phyloP scores from a whole-genome alignment of 2,329 filamentous ascomycete species.

The Didymella glomerata region DNA sequence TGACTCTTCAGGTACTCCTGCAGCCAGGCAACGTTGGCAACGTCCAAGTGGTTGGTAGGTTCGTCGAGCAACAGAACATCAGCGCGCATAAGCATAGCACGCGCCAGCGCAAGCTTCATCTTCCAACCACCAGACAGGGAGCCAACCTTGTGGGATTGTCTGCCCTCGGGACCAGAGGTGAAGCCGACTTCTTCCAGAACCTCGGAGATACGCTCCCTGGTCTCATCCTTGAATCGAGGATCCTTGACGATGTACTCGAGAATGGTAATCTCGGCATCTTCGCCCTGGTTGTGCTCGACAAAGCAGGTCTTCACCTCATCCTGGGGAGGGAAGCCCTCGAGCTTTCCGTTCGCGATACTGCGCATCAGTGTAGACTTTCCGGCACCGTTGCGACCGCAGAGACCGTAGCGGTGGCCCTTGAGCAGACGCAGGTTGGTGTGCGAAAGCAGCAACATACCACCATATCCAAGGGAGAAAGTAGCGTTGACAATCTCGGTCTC shows the following conservation, averaged over 20 bases:
- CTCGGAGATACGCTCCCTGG: slow-evolving; percentile 78
- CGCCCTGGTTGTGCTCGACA: slow-evolving; percentile 98
- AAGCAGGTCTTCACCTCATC: slow-evolving; percentile 95
- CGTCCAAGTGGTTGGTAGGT: slow-evolving; percentile 98
- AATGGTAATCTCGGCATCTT: slow-evolving; percentile 96
- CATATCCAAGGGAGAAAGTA: slow-evolving; percentile 95
- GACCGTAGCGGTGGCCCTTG: slow-evolving; percentile 96
- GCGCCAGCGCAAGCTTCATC: slow-evolving; percentile 97
- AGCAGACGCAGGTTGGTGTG: slow-evolving; percentile 94
- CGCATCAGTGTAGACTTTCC: slow-evolving; percentile 99
- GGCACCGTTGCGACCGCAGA: slow-evolving; percentile 95
- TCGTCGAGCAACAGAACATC: slow-evolving; percentile 97
- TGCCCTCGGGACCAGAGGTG: slow-evolving; percentile 85
- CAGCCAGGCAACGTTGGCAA: slow-evolving; percentile 94
- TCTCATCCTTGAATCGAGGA: slow-evolving; percentile 81
- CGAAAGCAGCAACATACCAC: slow-evolving; percentile 94
- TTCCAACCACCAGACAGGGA: slow-evolving; percentile 98
- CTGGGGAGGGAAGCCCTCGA: slow-evolving; percentile 94
- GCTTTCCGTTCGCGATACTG: slow-evolving; percentile 91
- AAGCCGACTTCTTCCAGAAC: slow-evolving; percentile 95
- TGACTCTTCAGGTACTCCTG: slow-evolving; percentile 96
- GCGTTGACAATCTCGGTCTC: slow-evolving; percentile 98
- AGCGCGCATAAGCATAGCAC: slow-evolving; percentile 96
- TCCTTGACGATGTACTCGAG: slow-evolving; percentile 92
- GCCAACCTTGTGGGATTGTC: slow-evolving; percentile 88